Evolutionary conservation across 352 stramenopile genomes (phyloP), one percentile per base, ranked within the genome.

Genomic region (Blastocystis hominis): DNA sequence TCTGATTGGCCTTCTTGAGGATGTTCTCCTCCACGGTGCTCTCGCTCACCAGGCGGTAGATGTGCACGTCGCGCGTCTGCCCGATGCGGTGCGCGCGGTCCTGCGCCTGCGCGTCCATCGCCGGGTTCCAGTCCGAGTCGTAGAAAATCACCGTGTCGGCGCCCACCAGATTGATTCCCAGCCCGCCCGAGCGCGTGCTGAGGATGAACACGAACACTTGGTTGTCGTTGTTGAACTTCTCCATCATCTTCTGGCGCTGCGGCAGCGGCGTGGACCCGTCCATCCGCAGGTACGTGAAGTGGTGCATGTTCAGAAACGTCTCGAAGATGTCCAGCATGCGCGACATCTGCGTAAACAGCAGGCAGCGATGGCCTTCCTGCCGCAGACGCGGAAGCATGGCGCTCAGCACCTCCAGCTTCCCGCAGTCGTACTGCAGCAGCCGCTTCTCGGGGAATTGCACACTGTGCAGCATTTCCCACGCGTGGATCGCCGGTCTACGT

Each of bases 21-120:
- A 99, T 99, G 90, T 99, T 99, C 90, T 99, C 96, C 90, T 99
- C 97, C 47, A 99, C 96, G 0, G 96, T 98, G 89, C 97, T 93
- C 76, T 97, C 93, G 38, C 93, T 98, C 3, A 99, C 93, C 20
- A 99, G 91, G 0, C 97, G 92, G 89, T 99, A 99, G 63, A 99
- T 98, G 89, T 98, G 94, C 10, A 99, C 96, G 86, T 99, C 96
- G 15, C 95, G 91, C 20, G 95, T 98, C 89, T 98, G 96, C 0
- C 96, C 96, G 80, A 99, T 98, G 38, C 96, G 93, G 90, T 98
- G 95, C 17, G 96, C 96, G 72, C 96, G 93, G 89, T 99, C 96
- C 90, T 98, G 95, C 3, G 96, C 96, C 89, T 89, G 76, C 13
- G 91, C 89, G 88, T 98, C 95, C 94, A 97, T 97, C 17, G 93